Conservation (phyloP, 2,329 filamentous ascomycete genomes). For the Cladosporium sp. region DNA sequence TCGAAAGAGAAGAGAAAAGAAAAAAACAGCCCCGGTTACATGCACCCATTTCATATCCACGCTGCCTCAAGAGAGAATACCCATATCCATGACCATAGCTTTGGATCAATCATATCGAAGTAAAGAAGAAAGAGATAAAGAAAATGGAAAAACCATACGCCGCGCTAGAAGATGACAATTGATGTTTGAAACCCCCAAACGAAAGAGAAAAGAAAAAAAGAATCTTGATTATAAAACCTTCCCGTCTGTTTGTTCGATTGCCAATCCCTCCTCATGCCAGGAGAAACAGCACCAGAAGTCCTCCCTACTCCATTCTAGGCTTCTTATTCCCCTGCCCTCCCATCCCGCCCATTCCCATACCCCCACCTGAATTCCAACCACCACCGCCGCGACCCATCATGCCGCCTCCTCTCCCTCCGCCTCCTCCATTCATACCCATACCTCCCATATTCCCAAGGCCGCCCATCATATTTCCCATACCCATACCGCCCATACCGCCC, state of each 20-base stretch:
- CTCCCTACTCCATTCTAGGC: constrained; percentile 14
- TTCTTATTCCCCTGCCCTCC: constrained; percentile 16
- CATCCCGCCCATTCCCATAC: constrained; percentile 45
- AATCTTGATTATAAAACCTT: not conserved
- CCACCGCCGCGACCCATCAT: constrained; percentile 32
- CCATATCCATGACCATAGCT: not conserved
- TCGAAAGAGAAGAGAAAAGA: too few species aligned
- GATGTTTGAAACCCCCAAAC: not conserved
- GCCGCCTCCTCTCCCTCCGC: constrained; percentile 44
- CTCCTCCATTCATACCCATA: constrained; percentile 31
- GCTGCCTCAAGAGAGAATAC: too few species aligned
- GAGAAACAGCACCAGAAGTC: not conserved
- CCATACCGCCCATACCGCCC: constrained; percentile 18
- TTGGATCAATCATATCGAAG: too few species aligned
- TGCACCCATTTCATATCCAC: too few species aligned
- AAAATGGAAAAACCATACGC: not conserved
- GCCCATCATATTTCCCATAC: constrained; percentile 34
- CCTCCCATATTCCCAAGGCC: constrained; percentile 27
- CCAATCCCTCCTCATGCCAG: not conserved
- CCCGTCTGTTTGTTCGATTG: not conserved
- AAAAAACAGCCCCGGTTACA: too few species aligned
- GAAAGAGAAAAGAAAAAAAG: not conserved
- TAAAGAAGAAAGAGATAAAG: not conserved
- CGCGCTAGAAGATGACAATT: constrained; percentile 5
- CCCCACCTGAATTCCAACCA: constrained; percentile 21